These are phyloP conservation scores for Boletus subparvulus DNA, from an alignment of 768 basidiomycete genomes.

Conservation along the genomic window DNA sequence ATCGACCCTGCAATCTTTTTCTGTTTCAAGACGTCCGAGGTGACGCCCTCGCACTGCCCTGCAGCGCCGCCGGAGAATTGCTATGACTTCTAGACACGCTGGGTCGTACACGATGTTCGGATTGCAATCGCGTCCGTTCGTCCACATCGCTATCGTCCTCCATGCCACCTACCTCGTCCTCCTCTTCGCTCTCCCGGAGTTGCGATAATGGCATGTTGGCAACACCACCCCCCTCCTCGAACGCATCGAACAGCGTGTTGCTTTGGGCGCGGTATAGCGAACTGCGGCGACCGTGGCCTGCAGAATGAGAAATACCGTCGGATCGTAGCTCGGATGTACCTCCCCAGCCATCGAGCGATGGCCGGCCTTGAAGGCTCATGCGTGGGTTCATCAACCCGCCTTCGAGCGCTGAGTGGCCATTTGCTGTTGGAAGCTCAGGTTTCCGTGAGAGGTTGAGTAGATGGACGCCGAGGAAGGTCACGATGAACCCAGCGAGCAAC, in stretches of 20 bases:
- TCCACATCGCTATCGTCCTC: constrained; percentile 48
- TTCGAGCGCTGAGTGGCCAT: constrained; percentile 57
- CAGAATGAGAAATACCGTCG: constrained; percentile 26
- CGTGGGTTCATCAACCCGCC: constrained; percentile 73
- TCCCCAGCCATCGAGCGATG: constrained; percentile 78
- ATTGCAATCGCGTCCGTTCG: constrained; percentile 40
- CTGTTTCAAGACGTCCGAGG: constrained; percentile 19
- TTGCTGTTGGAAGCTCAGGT: constrained; percentile 45
- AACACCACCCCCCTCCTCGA: constrained; percentile 46
- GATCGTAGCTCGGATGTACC: constrained; percentile 34
- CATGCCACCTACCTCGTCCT: constrained; percentile 39
- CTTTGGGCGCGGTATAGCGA: constrained; percentile 67
- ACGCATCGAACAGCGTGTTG: constrained; percentile 71
- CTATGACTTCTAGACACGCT: constrained; percentile 53
- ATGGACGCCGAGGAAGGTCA: constrained; percentile 97
- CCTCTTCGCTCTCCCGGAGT: constrained; percentile 68
- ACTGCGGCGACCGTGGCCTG: constrained; percentile 61
- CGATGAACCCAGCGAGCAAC: constrained; percentile 83
- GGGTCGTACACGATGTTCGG: constrained; percentile 24
- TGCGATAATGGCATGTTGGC: constrained; percentile 53
- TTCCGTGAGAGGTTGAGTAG: constrained; percentile 80
- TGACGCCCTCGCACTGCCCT: constrained; percentile 26
- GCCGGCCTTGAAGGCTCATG: constrained; percentile 75
- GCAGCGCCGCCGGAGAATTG: constrained; percentile 45
- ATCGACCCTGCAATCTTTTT: background rate